Percentiles rank a stretch among this genome's conserved stretches.
phyloP scores from a whole-genome alignment of 148 eudicot genomes.

The Rhododendron ovatum region DNA sequence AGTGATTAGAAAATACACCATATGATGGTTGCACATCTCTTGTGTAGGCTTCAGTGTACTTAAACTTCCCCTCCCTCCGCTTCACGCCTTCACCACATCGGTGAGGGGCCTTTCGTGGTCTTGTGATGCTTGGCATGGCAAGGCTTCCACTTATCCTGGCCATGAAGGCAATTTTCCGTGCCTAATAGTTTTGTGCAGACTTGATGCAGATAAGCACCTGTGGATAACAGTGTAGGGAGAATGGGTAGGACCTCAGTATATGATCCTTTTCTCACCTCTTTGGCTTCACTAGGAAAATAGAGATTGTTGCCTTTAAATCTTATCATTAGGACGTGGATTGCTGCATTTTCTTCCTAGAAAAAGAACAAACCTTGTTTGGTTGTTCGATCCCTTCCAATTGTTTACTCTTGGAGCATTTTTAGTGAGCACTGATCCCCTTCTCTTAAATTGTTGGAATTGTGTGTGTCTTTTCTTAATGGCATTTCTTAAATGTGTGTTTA shows the following conservation, averaged over 20 bases:
- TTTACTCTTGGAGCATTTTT: background rate
- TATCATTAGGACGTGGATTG: background rate
- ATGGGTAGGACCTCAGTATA: background rate
- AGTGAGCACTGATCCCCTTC: background rate
- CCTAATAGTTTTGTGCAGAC: background rate
- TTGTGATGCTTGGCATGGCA: background rate
- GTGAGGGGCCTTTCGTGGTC: background rate
- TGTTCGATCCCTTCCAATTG: background rate
- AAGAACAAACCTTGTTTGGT: background rate
- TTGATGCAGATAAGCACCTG: background rate
- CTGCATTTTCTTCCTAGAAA: background rate
- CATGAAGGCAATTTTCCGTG: background rate
- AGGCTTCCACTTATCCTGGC: background rate
- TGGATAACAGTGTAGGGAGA: background rate
- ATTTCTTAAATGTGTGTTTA: background rate
- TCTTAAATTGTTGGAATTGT: background rate
- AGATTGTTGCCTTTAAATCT: background rate
- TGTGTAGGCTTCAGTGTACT: background rate
- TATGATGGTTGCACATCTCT: background rate
- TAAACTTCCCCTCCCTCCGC: background rate
- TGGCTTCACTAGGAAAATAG: background rate
- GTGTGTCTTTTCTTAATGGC: background rate
- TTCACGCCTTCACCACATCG: background rate
- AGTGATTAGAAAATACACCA: background rate
- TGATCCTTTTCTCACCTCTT: background rate